phyloP scores from a whole-genome alignment of 2,329 filamentous ascomycete genomes.

The Trematosphaeria pertusa region DNA sequence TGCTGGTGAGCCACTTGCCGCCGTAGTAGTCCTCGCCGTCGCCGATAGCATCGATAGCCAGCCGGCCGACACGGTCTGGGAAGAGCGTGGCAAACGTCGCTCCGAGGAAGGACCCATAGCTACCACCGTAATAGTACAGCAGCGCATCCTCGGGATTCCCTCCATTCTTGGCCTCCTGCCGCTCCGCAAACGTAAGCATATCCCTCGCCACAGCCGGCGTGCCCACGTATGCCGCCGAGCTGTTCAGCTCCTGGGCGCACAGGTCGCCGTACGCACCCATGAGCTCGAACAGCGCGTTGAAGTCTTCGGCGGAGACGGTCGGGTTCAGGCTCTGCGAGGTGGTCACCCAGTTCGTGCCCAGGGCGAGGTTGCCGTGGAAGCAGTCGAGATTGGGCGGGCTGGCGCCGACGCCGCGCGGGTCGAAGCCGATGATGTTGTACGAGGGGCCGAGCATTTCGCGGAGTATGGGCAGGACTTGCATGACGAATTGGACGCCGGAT shows the following conservation, averaged over 20 bases:
- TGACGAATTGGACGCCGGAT: slow-evolving; percentile 34
- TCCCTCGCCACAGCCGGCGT: slow-evolving; percentile 3
- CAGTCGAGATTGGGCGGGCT: slow-evolving; percentile 20
- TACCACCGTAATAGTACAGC: slow-evolving; percentile 50
- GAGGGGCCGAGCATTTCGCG: slow-evolving; percentile 15
- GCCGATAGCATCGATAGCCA: slow-evolving; percentile 49
- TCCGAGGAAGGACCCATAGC: slow-evolving; percentile 50
- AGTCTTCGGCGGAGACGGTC: neutral
- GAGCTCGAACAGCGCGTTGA: neutral
- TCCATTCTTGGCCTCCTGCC: neutral
- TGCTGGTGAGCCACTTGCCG: neutral
- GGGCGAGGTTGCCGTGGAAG: slow-evolving; percentile 23
- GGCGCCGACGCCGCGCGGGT: slow-evolving; percentile 37
- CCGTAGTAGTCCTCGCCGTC: slow-evolving; percentile 22
- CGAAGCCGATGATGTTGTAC: slow-evolving; percentile 37
- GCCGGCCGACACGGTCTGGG: slow-evolving; percentile 18
- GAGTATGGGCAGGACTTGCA: slow-evolving; percentile 15
- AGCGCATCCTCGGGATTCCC: neutral
- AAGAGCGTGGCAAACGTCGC: slow-evolving; percentile 27
- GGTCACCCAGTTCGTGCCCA: neutral
- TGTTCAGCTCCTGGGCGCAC: slow-evolving; percentile 15
- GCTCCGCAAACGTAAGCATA: slow-evolving; percentile 5
- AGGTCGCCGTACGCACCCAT: slow-evolving; percentile 6
- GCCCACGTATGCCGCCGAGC: slow-evolving; percentile 2
- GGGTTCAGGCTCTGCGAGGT: neutral